These are phyloP conservation scores for Hypoxylon perforatum DNA, from an alignment of 495 filamentous ascomycete species.

Conservation along the genomic window DNA sequence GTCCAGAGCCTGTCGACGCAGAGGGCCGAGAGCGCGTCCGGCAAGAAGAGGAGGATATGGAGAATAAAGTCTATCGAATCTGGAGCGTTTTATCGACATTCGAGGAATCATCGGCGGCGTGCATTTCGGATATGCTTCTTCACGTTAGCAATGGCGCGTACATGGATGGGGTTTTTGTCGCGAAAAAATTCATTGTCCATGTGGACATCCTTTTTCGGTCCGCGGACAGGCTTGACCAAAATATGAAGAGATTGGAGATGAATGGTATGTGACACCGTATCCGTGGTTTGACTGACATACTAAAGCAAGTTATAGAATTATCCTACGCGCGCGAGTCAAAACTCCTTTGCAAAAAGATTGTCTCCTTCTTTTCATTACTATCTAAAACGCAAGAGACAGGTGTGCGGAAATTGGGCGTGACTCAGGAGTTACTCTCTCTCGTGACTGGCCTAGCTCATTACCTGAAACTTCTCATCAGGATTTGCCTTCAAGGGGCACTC, in stretches of 20 bases:
- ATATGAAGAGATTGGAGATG: constrained; percentile 73
- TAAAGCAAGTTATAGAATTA: constrained; percentile 66
- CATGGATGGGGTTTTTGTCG: constrained; percentile 92
- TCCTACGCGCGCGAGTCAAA: constrained; percentile 95
- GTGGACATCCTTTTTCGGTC: constrained; percentile 93
- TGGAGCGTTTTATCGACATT: constrained; percentile 98
- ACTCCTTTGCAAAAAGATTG: constrained; percentile 98
- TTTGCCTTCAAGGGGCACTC: constrained; percentile 92
- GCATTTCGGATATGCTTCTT: constrained; percentile 99
- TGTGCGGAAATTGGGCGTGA: constrained; percentile 89
- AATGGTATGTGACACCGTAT: constrained; percentile 69
- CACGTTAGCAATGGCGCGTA: constrained; percentile 99
- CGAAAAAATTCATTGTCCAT: constrained; percentile 96
- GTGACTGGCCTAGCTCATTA: constrained; percentile 98
- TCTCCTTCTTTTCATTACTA: constrained; percentile 94
- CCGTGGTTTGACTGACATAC: neutral
- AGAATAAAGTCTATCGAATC: constrained; percentile 96
- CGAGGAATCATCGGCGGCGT: constrained; percentile 96
- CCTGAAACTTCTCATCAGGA: constrained; percentile 96
- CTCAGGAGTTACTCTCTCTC: constrained; percentile 92
- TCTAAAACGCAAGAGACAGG: constrained; percentile 94
- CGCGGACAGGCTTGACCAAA: constrained; percentile 82
- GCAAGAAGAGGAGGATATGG: constrained; percentile 91
- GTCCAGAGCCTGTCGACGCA: constrained; percentile 69
- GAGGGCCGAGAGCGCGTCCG: constrained; percentile 80